Evolutionary conservation across 352 stramenopile genomes (phyloP), one percentile per base, ranked within the genome.

Genomic region (Saprolegnia parasitica): DNA sequence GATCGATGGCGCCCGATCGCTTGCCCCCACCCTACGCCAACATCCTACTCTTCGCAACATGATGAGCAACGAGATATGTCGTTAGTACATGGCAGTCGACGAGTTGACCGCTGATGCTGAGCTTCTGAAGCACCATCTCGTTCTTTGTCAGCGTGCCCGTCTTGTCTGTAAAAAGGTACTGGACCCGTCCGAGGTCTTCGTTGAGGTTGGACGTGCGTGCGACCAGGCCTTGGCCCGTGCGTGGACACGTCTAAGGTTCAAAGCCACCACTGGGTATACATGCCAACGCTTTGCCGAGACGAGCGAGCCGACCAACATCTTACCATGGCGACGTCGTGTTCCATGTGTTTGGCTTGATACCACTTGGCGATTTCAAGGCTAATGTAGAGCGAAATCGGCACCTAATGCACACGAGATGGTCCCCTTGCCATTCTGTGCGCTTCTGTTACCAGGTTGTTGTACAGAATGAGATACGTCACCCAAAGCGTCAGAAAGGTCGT

Each of bases 101-200:
- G 56, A 95, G 90, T 24, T 90, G 83, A 6, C 95, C 94, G 20
- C 81, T 88, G 29, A 98, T 93, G 40, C 83, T 91, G 71, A 91
- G 97, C 18, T 90, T 81, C 68, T 95, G 94, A 71, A 98, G 98
- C n/a, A 98, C 79, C 97, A 99, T 99, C 60, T 98, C 87, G 73
- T 99, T 99, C 58, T 95, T 95, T 3, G 98, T 99, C 20, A 99
- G 77, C 4, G 98, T 99, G 6, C 98, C 98, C 1, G 97, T 99
- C 75, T 99, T 99, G 76, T 99, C 98, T 16, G 85, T 98, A 77
- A 99, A 99, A 13, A 99, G 93, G 76, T 99, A 98, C 68, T 98
- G 93, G 71, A 99, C 97, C 79, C 98, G 91, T 0, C 97, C 98
- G 0, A 98, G 77, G 61, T 98, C 90, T 78, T 97, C 94, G 37